Evolutionary conservation across 768 basidiomycete genomes (phyloP), one percentile per base, ranked within the genome.

Genomic region (Mycena latifolia): DNA sequence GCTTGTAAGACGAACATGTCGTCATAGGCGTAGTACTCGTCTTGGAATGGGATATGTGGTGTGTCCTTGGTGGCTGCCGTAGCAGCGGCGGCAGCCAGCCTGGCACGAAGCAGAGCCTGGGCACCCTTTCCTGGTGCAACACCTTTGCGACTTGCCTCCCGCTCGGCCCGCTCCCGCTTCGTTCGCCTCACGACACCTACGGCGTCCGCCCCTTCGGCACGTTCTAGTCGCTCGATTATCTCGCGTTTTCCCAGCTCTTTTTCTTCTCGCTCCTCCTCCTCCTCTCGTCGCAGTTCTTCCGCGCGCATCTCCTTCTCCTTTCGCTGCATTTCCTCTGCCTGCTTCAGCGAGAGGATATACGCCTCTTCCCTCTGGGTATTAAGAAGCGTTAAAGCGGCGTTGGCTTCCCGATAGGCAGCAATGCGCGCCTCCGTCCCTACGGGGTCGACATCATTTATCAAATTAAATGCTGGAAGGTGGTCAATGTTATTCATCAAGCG

Each of bases 391-490:
- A 92, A 80, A 0, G 88, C 86, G 2, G 92, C 91, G 73, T 98
- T 98, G 71, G 93, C 91, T 27, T 84, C 85, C 45, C 91, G 90
- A 77, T 93, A 94, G 46, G 85, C 84, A 3, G 86, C 85, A 67
- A 99, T 92, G 22, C 93, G 89, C 9, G 87, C 88, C 80, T 99
- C 96, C 0, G 96, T 98, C 71, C 89, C 83, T 7, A 86, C 77
- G 24, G 95, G 75, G 63, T 98, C 91, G 48, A 96, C 86, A 29
- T 94, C 92, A 69, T 98, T 91, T 61, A 98, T 95, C 35, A 99
- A 89, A 77, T 99, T 98, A 82, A 97, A 98, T 7, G 94, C 96
- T 96, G 55, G 29, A 22, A 37, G 50, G 27, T n/a, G n/a, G 61
- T 65, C 57, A 45, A 35, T 57, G 20, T 25, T 24, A 66, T 12